phyloP scores from a whole-genome alignment of 176 grass and related monocot species.

The Melocanna baccifera region DNA sequence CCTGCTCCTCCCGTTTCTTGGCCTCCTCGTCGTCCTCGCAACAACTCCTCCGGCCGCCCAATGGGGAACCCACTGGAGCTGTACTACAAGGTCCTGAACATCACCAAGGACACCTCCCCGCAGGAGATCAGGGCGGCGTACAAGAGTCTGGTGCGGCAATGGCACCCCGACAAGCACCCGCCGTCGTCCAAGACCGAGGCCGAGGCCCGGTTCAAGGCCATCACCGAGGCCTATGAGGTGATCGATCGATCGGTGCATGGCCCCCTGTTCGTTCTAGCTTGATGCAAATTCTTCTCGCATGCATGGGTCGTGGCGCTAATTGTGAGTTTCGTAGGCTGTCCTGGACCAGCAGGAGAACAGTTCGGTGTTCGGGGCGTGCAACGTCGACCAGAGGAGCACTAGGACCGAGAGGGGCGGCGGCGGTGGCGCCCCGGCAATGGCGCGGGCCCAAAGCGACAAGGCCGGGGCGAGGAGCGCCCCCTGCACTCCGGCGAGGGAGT shows the following conservation, averaged over 20 bases:
- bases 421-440: background rate
- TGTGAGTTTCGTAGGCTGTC: conserved; percentile 40
- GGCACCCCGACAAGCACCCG: conserved; percentile 99
- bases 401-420: background rate
- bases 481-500: conserved; percentile 5
- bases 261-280: background rate
- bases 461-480: background rate
- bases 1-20: background rate
- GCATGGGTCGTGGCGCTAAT: background rate
- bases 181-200: conserved; percentile 83
- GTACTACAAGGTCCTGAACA: conserved; percentile 64
- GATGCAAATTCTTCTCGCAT: background rate
- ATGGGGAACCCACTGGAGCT: conserved; percentile 70
- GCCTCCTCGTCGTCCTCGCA: background rate
- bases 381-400: background rate
- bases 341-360: conserved; percentile 71
- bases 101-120: conserved; percentile 54
- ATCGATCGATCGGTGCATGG: background rate
- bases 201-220: conserved; percentile 85
- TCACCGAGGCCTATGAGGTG: conserved; percentile 93
- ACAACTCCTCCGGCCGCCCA: background rate
- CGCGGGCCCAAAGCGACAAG: conserved; percentile 6
- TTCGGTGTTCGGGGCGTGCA: conserved; percentile 18
- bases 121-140: conserved; percentile 71
- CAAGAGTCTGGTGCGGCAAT: conserved; percentile 61